Evolutionary conservation across 495 filamentous ascomycete species (phyloP).

Genomic region (Penicillium canescens): DNA sequence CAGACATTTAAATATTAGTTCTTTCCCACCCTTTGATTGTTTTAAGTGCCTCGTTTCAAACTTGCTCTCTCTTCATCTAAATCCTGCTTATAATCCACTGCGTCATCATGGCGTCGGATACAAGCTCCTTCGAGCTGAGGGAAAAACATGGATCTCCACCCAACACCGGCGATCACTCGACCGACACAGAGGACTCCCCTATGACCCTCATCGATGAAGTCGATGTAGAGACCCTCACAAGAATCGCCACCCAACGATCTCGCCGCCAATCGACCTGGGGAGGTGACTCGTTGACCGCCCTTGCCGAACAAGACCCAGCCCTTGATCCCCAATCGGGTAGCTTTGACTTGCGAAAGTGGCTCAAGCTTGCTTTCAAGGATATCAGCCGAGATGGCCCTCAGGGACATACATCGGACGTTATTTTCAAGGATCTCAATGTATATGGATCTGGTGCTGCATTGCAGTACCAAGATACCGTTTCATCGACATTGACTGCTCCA

Average conservation of each 20-base stretch:
- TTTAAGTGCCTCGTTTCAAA: neutral
- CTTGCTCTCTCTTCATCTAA: neutral
- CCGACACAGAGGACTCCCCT: neutral
- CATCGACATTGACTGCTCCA: conserved; percentile 41
- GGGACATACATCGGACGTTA: conserved; percentile 34
- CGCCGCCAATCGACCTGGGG: conserved; percentile 14
- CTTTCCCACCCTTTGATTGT: no score
- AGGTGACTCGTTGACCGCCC: conserved; percentile 6
- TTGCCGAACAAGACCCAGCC: conserved; percentile 22
- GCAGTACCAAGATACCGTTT: conserved; percentile 52
- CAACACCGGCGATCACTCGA: neutral
- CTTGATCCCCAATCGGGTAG: conserved; percentile 29
- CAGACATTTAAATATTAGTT: no score
- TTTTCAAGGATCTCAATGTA: conserved; percentile 51
- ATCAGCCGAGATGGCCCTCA: conserved; percentile 19
- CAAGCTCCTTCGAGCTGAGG: neutral
- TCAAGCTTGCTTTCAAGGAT: conserved; percentile 27
- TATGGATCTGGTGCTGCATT: conserved; percentile 52
- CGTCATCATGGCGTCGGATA: conserved; percentile 1
- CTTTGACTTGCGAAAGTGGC: conserved; percentile 31
- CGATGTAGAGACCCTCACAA: conserved; percentile 26
- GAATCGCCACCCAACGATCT: conserved; percentile 20
- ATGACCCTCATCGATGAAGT: conserved; percentile 15
- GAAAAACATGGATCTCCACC: neutral
- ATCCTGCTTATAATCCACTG: neutral